A percentile compares a stretch with the other conserved stretches of the same genome.
These are phyloP conservation scores for Volvox africanus DNA, from an alignment of 139 green algal genomes.

Conservation along the genomic window DNA sequence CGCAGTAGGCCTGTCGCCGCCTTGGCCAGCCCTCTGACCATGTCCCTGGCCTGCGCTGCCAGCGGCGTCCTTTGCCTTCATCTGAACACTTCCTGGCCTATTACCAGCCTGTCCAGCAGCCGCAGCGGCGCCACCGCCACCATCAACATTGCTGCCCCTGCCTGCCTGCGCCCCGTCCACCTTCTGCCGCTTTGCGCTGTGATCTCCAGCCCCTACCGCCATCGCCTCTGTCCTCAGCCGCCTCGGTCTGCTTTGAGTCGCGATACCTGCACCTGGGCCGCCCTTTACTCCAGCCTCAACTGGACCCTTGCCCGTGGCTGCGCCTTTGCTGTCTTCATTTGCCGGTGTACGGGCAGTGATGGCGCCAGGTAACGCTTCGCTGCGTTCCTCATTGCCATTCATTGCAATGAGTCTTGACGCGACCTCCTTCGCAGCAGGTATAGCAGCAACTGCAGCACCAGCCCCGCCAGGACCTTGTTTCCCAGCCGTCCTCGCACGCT, in stretches of 20 bases:
- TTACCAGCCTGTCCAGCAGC: no score
- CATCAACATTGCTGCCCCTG: no score
- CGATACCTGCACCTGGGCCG: neutral
- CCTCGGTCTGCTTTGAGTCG: neutral
- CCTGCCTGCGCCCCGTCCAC: neutral
- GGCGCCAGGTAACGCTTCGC: neutral
- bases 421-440: conserved; percentile 11
- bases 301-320: neutral
- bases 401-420: neutral
- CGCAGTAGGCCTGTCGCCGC: neutral
- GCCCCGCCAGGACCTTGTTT: neutral
- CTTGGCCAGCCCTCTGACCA: neutral
- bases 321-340: neutral
- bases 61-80: neutral
- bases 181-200: neutral
- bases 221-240: neutral
- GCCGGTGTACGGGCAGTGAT: neutral
- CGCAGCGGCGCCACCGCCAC: no score
- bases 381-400: neutral
- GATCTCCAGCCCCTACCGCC: neutral
- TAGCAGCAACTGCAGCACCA: no score
- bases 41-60: neutral
- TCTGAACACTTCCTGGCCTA: no score
- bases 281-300: neutral
- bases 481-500: neutral